Percentiles rank a stretch among this genome's conserved stretches.
Evolutionary conservation across 768 basidiomycete genomes (phyloP).

Genomic region (Cystofilobasidium macerans): DNA sequence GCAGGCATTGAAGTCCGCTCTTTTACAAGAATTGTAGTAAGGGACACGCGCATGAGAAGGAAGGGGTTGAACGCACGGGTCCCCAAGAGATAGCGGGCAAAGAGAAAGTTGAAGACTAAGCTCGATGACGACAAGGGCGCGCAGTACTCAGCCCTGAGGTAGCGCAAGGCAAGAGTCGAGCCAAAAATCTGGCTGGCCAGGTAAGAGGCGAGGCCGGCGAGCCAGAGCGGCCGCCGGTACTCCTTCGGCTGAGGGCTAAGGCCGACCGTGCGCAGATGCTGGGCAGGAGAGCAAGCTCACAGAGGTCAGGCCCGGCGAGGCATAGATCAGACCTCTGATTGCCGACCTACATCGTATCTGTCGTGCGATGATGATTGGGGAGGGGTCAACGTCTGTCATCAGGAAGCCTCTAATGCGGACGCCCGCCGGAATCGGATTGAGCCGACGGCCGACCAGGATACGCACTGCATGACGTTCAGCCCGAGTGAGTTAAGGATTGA

Average conservation of each 20-base stretch:
- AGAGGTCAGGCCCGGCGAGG: too few species aligned
- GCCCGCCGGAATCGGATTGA: too few species aligned
- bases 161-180: slow-evolving; percentile 16
- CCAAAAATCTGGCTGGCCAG: slow-evolving; percentile 14
- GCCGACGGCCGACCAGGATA: too few species aligned
- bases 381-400: too few species aligned
- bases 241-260: slow-evolving; percentile 5
- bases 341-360: too few species aligned
- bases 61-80: slow-evolving; percentile 12
- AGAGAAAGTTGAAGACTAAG: slow-evolving; percentile 24
- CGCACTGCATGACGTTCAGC: slow-evolving; percentile 23
- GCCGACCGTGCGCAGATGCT: not conserved
- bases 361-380: too few species aligned
- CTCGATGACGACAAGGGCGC: slow-evolving; percentile 8
- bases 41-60: too few species aligned
- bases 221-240: slow-evolving; percentile 19
- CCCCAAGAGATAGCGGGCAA: slow-evolving; percentile 17
- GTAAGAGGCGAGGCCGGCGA: slow-evolving; percentile 14
- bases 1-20: too few species aligned
- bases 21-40: too few species aligned
- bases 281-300: too few species aligned
- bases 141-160: slow-evolving; percentile 21
- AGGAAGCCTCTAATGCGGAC: too few species aligned
- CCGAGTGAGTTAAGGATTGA: slow-evolving; percentile 17
- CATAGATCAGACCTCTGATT: too few species aligned